phyloP scores from a whole-genome alignment of 257 asterid genomes.

The Parsonsia alboflavescens region DNA sequence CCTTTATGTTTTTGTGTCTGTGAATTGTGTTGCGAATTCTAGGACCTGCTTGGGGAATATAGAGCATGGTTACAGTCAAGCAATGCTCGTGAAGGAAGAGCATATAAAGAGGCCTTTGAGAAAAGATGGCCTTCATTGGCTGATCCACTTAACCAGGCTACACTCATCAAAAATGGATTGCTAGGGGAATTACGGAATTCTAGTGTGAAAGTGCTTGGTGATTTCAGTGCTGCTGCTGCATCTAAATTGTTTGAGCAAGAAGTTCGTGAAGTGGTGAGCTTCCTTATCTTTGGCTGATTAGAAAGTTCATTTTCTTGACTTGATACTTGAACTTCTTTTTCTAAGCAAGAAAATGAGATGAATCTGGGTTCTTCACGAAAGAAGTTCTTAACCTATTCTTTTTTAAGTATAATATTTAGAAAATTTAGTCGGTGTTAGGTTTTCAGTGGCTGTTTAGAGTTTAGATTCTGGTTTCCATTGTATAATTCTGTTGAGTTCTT shows the following conservation, averaged over 20 bases:
- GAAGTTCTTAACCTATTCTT: not conserved
- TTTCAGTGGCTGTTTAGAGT: not conserved
- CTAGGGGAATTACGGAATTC: constrained; percentile 48
- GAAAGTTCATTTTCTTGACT: not conserved
- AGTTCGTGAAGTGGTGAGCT: constrained; percentile 81
- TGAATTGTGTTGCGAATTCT: constrained; percentile 15
- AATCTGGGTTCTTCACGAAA: not conserved
- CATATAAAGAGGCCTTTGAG: constrained; percentile 61
- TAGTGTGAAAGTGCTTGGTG: constrained; percentile 49
- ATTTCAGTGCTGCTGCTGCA: constrained; percentile 85
- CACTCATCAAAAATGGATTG: constrained; percentile 42
- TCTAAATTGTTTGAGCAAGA: constrained; percentile 89
- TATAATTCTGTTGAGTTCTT: not conserved
- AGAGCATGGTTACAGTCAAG: constrained; percentile 70
- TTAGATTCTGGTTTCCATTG: not conserved
- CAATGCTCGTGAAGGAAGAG: constrained; percentile 55
- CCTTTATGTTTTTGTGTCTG: constrained; percentile 10
- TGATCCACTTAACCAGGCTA: constrained; percentile 39
- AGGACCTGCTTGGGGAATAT: constrained; percentile 77
- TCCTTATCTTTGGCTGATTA: constrained; percentile 12
- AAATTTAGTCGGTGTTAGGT: not conserved
- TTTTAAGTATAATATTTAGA: not conserved
- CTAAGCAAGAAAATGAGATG: not conserved
- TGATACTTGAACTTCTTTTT: not conserved
- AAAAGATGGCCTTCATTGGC: constrained; percentile 63